Evolutionary conservation across 106 monocot species (phyloP).

Genomic region (Cymbidium sinense): DNA sequence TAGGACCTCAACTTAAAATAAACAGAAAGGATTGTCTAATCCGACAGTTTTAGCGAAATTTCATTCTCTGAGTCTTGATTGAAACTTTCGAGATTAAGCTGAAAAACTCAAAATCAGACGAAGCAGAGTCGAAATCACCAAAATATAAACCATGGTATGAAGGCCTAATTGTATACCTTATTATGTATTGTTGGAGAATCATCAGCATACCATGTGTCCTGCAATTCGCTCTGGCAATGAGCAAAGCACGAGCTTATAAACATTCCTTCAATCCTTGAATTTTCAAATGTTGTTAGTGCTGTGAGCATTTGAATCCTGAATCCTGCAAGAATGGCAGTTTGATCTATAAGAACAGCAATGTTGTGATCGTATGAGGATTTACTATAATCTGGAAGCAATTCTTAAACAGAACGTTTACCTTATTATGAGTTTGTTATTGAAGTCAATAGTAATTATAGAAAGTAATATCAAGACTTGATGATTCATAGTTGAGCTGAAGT

Average conservation of each 20-base stretch:
- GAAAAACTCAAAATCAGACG: too few relatives aligned
- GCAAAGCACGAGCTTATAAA: slow-evolving; percentile 86
- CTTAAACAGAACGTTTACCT: too few relatives aligned
- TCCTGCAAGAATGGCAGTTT: slow-evolving; percentile 28
- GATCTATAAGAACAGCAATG: not conserved
- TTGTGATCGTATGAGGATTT: not conserved
- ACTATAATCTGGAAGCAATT: not conserved
- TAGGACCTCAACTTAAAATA: too few relatives aligned
- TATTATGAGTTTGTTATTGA: too few relatives aligned
- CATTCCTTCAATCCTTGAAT: slow-evolving; percentile 36
- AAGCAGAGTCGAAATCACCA: too few relatives aligned
- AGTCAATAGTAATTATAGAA: too few relatives aligned
- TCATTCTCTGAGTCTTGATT: too few relatives aligned
- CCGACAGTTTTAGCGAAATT: too few relatives aligned
- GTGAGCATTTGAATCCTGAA: slow-evolving; percentile 55
- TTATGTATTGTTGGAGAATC: slow-evolving; percentile 56
- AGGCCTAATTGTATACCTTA: slow-evolving; percentile 33
- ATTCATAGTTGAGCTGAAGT: not conserved
- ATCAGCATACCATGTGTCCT: slow-evolving; percentile 63
- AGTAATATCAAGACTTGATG: too few relatives aligned
- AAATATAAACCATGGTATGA: too few relatives aligned
- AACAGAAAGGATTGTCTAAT: too few relatives aligned
- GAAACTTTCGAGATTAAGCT: too few relatives aligned
- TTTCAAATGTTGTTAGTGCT: slow-evolving; percentile 25
- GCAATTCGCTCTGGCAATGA: slow-evolving; percentile 90